Evolutionary conservation across 805 yeast species (phyloP).

Genomic region (Wickerhamiella nectarea): DNA sequence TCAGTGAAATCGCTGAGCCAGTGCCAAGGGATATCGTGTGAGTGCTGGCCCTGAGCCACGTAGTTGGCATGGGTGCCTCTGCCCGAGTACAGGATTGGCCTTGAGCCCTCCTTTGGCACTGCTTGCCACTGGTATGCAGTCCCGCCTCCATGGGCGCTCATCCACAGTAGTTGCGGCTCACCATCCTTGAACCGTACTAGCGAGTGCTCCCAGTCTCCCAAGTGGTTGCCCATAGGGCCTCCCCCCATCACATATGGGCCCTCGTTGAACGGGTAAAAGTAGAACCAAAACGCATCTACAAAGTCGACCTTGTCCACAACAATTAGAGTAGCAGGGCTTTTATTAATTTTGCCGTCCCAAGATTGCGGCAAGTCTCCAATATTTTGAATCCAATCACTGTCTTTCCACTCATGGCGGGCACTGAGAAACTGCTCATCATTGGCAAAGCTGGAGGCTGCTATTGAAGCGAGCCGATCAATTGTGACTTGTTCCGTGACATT

Average conservation of each 20-base stretch:
- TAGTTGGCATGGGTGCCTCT: slow-evolving; percentile 97
- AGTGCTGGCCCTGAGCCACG: slow-evolving; percentile 89
- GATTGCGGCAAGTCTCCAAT: slow-evolving; percentile 49
- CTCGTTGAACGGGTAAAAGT: slow-evolving; percentile 81
- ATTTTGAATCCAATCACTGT: slow-evolving; percentile 81
- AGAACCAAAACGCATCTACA: slow-evolving; percentile 95
- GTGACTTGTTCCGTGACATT: slow-evolving; percentile 22
- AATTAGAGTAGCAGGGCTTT: slow-evolving; percentile 70
- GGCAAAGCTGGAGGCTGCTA: slow-evolving; percentile 10
- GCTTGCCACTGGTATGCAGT: slow-evolving; percentile 72
- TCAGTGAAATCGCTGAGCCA: slow-evolving; percentile 89
- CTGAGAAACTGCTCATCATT: slow-evolving; percentile 40
- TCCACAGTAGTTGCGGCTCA: slow-evolving; percentile 74
- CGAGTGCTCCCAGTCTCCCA: slow-evolving; percentile 98
- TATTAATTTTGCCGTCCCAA: slow-evolving; percentile 51
- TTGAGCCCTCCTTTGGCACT: slow-evolving; percentile 28
- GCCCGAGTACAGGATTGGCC: slow-evolving; percentile 79
- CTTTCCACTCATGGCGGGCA: slow-evolving; percentile 53
- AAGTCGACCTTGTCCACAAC: slow-evolving; percentile 63
- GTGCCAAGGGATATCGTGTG: slow-evolving; percentile 88
- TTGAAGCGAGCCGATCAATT: slow-evolving; percentile 12
- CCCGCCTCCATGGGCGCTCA: slow-evolving; percentile 98
- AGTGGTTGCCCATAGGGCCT: slow-evolving; percentile 94
- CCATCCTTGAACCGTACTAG: slow-evolving; percentile 67
- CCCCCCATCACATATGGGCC: slow-evolving; percentile 97